Evolutionary conservation across 2,329 filamentous ascomycete genomes (phyloP).

Genomic region (Colletotrichum melonis): DNA sequence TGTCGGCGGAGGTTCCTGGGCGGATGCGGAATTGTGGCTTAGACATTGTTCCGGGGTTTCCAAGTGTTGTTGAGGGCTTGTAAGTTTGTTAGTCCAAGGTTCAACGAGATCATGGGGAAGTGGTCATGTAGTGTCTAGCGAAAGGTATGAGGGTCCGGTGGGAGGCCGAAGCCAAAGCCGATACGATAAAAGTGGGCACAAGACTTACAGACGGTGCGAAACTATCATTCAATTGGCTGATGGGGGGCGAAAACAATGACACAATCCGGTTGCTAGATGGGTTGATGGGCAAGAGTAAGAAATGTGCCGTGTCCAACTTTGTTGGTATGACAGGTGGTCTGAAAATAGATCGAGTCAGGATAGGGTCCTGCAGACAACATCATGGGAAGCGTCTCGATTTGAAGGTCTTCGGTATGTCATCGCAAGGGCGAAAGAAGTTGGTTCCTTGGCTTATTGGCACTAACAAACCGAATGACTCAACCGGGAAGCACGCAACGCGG

Average conservation of each 20-base stretch:
- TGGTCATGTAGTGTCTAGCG: background rate
- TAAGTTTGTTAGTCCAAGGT: no score
- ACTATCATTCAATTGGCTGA: conserved; percentile 1
- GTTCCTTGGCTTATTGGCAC: background rate
- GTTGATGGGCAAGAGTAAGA: background rate
- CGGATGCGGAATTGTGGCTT: conserved; percentile 42
- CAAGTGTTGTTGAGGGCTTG: background rate
- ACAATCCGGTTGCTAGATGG: background rate
- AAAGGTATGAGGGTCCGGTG: background rate
- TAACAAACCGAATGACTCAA: conserved; percentile 15
- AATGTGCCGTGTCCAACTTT: no score
- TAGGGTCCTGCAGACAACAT: background rate
- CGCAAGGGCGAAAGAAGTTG: background rate
- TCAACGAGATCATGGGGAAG: background rate
- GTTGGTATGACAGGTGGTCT: no score
- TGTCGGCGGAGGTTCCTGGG: conserved; percentile 45
- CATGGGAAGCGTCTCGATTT: background rate
- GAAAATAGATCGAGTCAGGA: background rate
- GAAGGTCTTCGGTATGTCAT: background rate
- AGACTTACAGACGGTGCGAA: background rate
- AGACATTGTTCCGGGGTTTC: conserved; percentile 21
- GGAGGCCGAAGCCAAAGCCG: background rate
- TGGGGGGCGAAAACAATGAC: background rate
- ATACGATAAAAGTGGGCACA: background rate
- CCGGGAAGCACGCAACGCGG: conserved; percentile 6